Base-by-base conservation (phyloP, 2,329 filamentous ascomycete genomes). In the Arthrobotrys pseudoclavata region DNA sequence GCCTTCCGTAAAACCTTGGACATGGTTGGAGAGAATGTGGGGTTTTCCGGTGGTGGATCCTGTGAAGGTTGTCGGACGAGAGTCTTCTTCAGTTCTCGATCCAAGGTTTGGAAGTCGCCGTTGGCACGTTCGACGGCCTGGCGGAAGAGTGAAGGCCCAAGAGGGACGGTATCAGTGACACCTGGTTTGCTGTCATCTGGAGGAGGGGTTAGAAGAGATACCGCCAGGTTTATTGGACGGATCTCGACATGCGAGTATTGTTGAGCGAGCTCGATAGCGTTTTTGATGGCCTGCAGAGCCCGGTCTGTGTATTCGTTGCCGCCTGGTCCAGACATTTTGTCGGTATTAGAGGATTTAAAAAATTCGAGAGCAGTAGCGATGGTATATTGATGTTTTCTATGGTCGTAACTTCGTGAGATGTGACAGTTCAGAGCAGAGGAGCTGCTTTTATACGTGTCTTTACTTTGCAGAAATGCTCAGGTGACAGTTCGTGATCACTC, bases 51-150 rank as follows among this genome's bases (percentile, higher is more conserved):
- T 12, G 96, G 94, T 13, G 96, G 96, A 81, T 97, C 93, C 85
- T 99, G 96, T 83, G 92, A 96, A 3, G 96, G 95, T 81, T 97
- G 86, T 69, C 96, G 91, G 75, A 98, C 95, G 80, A 99, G 87
- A 20, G 87, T 88, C 87, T 96, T 97, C 88, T 98, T 98, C 82
- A 99, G 88, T 12, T 93, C 88, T 81, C 96, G 90, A 83, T 97
- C 93, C 82, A 98, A 91, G 48, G 91, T 87, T 84, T 98, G 95
- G 61, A 92, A 89, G 83, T 99, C 96, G 82, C 96, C 96, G 85
- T 96, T 92, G 60, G 96, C 95, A 82, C 92, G 90, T 85, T 99
- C 95, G 79, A 99, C 87, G 71, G 97, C 95, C 85, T 99, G 96
- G 80, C 93, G 90, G 87, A 98, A 96, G 67, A 99, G 89, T n/a